Evolutionary conservation across 352 stramenopile species (phyloP).

Genomic region (Pythium phragmiticola): DNA sequence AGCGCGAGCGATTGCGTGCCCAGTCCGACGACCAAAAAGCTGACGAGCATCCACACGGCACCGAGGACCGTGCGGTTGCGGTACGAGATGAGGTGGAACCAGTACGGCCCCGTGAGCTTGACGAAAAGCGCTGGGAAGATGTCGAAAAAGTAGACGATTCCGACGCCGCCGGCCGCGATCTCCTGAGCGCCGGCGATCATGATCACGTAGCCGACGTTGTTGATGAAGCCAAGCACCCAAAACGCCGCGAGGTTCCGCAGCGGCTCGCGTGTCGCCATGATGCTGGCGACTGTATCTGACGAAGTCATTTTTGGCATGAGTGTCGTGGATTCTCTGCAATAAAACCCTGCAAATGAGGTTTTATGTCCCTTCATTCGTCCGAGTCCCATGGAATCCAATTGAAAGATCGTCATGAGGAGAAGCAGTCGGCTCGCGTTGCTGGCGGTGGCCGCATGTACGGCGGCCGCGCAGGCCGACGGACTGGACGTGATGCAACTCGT

Average conservation of each 20-base stretch:
- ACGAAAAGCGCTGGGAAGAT: slow-evolving; percentile 88
- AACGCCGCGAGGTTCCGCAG: slow-evolving; percentile 81
- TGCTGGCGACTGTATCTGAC: neutral
- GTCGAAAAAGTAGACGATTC: slow-evolving; percentile 92
- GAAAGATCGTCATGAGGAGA: slow-evolving; percentile 2
- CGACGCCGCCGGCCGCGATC: slow-evolving; percentile 89
- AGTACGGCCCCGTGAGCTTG: slow-evolving; percentile 91
- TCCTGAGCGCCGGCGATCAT: slow-evolving; percentile 94
- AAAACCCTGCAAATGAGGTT: slow-evolving; percentile 24
- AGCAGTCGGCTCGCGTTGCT: neutral
- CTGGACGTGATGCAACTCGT: slow-evolving; percentile 23
- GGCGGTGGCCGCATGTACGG: neutral
- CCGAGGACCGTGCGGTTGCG: slow-evolving; percentile 66
- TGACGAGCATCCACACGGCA: slow-evolving; percentile 77
- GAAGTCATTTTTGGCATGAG: neutral
- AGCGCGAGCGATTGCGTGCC: slow-evolving; percentile 55
- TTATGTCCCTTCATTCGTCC: slow-evolving; percentile 10
- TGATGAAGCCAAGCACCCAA: slow-evolving; percentile 91
- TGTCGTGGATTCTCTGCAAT: neutral
- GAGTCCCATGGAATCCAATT: neutral
- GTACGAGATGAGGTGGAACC: slow-evolving; percentile 94
- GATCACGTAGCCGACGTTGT: slow-evolving; percentile 93
- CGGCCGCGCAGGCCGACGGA: neutral
- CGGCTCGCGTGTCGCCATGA: slow-evolving; percentile 28
- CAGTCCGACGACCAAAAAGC: slow-evolving; percentile 72